Evolutionary conservation across 2,329 filamentous ascomycete species (phyloP), one percentile per base, ranked within the genome.

Genomic region (Talaromyces sp.): DNA sequence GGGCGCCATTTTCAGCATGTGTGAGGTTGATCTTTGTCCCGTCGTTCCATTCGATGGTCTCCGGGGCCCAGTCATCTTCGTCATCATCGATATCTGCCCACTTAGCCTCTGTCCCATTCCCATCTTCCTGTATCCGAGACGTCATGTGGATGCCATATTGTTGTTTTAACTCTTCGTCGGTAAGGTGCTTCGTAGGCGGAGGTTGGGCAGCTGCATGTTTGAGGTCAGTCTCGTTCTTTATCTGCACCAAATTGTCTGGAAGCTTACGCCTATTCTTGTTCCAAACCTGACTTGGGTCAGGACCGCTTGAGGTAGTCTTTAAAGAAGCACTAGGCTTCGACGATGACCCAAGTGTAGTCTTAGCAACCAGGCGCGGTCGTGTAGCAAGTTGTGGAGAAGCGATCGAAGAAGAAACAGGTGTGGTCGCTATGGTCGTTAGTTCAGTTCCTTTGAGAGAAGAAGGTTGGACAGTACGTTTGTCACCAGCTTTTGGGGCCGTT

Each of bases 81-180:
- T 87, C 85, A 62, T 88, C 85, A 67, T 88, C 85, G 65, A 88
- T 88, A 69, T 88, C 85, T 29, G 85, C 85, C 85, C 85, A 88
- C 71, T 88, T 88, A 10, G 83, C 78, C 65, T 87, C 85, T 62
- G 86, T 86, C 11, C 81, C 81, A 58, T 79, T 79, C 54, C 83
- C 83, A 66, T 88, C 85, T 61, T 83, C 80, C 69, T 87, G 84
- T 61, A 88, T 77, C 61, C 85, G 81, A 51, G 85, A 87, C 7
- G 85, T 86, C 71, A 88, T 78, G 68, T 88, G 85, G 56, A 88
- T 88, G 53, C 85, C 85, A 66, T 87, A 88, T 69, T 87, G 85
- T 67, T 87, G 85, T 69, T 88, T 87, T 59, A 88, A 76, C 65
- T 88, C 85, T 72, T 88, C 85, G 66, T 88, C 85, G 19, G 85